A percentile compares a stretch with the other conserved stretches of the same genome.
Conservation (phyloP, 169 alveolate species). For the Ichthyophthirius multifiliis region DNA sequence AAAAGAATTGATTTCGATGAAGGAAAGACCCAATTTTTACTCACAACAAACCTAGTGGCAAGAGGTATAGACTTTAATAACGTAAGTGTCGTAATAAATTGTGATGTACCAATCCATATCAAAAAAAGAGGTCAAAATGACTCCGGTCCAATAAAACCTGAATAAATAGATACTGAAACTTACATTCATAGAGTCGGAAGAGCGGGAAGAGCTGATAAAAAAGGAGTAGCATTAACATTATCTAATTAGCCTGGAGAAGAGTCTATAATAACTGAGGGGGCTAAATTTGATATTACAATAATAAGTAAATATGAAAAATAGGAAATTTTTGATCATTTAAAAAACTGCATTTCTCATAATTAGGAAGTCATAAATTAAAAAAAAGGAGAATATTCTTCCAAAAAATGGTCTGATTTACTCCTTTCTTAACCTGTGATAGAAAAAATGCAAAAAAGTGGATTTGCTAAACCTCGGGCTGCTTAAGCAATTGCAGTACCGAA, state of each 20-base stretch:
- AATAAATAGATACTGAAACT: not conserved
- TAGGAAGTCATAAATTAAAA: not conserved
- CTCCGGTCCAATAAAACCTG: not conserved
- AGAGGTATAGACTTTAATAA: constrained; percentile 2
- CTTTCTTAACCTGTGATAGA: not conserved
- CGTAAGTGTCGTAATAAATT: not conserved
- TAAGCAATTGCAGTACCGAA: not conserved
- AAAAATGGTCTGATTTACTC: not conserved
- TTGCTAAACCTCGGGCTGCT: not conserved
- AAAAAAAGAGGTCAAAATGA: not conserved
- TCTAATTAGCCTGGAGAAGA: not conserved
- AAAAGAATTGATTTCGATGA: not conserved
- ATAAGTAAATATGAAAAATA: too few species aligned
- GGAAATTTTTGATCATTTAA: not conserved
- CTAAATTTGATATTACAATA: not conserved
- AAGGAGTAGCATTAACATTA: not conserved
- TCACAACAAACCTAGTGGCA: not conserved
- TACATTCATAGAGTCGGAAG: constrained; percentile 1
- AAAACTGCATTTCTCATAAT: not conserved
- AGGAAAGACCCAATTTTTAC: not conserved
- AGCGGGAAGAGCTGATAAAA: not conserved
- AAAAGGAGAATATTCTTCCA: not conserved
- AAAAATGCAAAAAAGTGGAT: not conserved
- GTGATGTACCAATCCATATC: not conserved
- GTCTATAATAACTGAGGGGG: not conserved